Conservation (phyloP, 345 rosid species). For the Hibiscus trionum region DNA sequence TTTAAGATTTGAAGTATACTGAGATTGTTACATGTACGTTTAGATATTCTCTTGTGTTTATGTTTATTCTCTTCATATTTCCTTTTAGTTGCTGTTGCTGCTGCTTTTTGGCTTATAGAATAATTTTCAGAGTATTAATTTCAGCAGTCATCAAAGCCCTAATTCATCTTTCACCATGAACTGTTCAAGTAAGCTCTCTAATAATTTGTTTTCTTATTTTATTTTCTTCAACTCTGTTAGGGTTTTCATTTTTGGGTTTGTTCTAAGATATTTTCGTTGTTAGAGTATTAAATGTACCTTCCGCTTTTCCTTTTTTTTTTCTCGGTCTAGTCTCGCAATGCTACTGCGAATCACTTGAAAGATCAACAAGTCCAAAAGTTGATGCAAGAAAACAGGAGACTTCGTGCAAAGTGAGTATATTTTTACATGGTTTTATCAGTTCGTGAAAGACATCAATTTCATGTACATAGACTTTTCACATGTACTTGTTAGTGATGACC, state of each 20-base stretch:
- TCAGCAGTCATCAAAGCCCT: slow-evolving; percentile 18
- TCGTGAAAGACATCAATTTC: not conserved
- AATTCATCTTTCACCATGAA: slow-evolving; percentile 44
- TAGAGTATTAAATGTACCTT: too few species aligned
- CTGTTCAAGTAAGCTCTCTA: slow-evolving; percentile 53
- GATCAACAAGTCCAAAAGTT: slow-evolving; percentile 32
- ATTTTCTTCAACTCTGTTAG: not conserved
- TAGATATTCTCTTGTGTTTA: not conserved
- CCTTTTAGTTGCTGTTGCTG: not conserved
- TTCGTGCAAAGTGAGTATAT: slow-evolving; percentile 49
- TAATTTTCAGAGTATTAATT: not conserved
- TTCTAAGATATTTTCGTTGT: slow-evolving; percentile 8
- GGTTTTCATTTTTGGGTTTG: not conserved
- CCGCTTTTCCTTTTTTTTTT: not conserved
- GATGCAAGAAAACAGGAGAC: slow-evolving; percentile 62
- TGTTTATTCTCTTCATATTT: not conserved
- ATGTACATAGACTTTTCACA: not conserved
- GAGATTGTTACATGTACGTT: not conserved
- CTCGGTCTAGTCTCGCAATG: slow-evolving; percentile 21
- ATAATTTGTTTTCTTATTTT: not conserved
- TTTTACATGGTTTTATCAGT: not conserved
- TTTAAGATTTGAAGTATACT: slow-evolving; percentile 6
- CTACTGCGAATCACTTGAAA: slow-evolving; percentile 15
- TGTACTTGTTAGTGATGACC: not conserved
- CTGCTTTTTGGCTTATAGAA: not conserved